Base-by-base conservation (phyloP, 305 asterid genomes). In the Salvia sclarea region DNA sequence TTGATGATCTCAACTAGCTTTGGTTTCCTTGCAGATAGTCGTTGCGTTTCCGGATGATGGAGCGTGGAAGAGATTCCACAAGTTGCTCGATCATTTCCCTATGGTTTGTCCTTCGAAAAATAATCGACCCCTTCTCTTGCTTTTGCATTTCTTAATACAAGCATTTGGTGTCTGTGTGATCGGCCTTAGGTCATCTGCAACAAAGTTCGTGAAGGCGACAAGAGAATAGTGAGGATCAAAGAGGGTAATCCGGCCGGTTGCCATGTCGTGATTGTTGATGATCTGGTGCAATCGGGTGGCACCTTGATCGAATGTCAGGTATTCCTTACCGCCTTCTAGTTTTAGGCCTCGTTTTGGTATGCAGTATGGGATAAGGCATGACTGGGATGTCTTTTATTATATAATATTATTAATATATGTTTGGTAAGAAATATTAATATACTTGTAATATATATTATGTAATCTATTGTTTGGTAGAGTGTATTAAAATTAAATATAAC, bases 41-140 rank as follows among this genome's bases (percentile, higher is more conserved):
- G 79, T 94, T 78, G 99, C 98, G 16, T 94, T 91, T 76, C 99
- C 99, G 0, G 99, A 94, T 79, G 99, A 94, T 86, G 99, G 99
- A 67, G 99, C 99, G 75, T 94, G 99, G 99, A 94, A 94, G 81
- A 82, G 99, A 75, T 94, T 94, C 86, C 96, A 94, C 87, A 94
- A 94, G 88, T 78, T 73, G 73, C 75, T 94, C 40, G 93, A 79
- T 77, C 81, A 94, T 75, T 91, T 79, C 68, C 97, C 98, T 58
- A 85, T 74, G 87, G 99, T 94, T 74, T 48, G 86, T 78, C 69
- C 56, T 37, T 63, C 68, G 2, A 54, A 49, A 35, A 16, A 21
- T 8, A 17, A 20, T 50, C 0, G 6, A 30, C 47, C 33, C 71
- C 50, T 18, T 11, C 49, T 9, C 24, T 38, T 77, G 37, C 38